Conservation (phyloP, 352 stramenopile genomes). For the Globisporangium sylvaticum region DNA sequence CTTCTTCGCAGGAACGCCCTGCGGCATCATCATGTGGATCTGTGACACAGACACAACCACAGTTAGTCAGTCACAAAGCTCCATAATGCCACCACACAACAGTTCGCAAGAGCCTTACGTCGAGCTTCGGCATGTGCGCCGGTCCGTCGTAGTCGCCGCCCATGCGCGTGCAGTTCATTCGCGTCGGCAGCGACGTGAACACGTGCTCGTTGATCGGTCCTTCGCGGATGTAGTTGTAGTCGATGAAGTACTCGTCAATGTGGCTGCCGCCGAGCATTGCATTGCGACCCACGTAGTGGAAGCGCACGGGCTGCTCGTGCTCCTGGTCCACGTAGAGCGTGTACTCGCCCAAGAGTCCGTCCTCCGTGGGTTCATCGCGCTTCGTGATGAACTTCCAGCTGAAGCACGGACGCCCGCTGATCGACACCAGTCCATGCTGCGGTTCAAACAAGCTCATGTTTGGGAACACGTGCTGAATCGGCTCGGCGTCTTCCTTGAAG, state of each 20-base stretch:
- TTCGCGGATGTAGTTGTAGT: constrained; percentile 86
- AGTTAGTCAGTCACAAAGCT: constrained; percentile 7
- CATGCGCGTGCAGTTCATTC: constrained; percentile 83
- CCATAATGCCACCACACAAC: constrained; percentile 3
- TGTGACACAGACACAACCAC: constrained; percentile 26
- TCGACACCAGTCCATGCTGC: constrained; percentile 71
- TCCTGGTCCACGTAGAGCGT: constrained; percentile 82
- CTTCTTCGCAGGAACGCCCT: constrained; percentile 52
- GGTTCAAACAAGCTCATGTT: constrained; percentile 83
- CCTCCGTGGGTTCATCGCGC: constrained; percentile 40
- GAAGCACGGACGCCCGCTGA: constrained; percentile 71
- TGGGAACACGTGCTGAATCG: constrained; percentile 82
- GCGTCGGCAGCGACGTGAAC: constrained; percentile 60
- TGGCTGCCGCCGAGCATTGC: constrained; percentile 81
- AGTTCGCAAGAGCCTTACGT: constrained; percentile 35
- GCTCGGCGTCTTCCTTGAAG: constrained; percentile 53
- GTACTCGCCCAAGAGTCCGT: constrained; percentile 81
- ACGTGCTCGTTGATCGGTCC: constrained; percentile 60
- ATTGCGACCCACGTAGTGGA: constrained; percentile 87
- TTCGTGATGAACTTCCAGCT: constrained; percentile 81
- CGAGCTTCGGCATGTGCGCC: constrained; percentile 48
- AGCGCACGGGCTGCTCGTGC: constrained; percentile 72
- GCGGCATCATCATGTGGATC: constrained; percentile 82
- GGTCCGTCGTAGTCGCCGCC: constrained; percentile 39
- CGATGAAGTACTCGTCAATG: constrained; percentile 89